A percentile compares a stretch with the other conserved stretches of the same genome.
These are phyloP conservation scores for Dothistroma septosporum DNA, from an alignment of 2,329 filamentous ascomycete genomes.

Conservation along the genomic window DNA sequence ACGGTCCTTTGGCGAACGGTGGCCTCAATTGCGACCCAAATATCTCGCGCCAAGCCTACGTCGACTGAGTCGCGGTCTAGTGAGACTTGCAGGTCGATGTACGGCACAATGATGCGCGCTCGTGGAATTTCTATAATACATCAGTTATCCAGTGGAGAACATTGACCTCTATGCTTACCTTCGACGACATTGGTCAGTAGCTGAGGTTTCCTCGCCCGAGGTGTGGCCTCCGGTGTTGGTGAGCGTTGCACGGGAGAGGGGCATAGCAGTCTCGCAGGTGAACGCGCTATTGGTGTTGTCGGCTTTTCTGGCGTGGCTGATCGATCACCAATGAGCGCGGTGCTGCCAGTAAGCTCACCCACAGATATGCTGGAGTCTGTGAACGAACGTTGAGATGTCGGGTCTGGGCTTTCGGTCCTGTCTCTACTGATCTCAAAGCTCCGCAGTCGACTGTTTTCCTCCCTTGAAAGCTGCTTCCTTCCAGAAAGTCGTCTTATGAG, in stretches of 20 bases:
- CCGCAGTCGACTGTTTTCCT: conserved; percentile 22
- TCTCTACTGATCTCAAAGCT: conserved; percentile 31
- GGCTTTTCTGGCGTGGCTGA: not conserved
- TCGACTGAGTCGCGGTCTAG: conserved; percentile 26
- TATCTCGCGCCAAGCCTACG: conserved; percentile 19
- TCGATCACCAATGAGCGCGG: conserved; percentile 11
- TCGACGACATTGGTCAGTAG: not conserved
- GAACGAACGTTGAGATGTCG: conserved; percentile 22
- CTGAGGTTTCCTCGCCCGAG: conserved; percentile 9
- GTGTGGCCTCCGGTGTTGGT: conserved; percentile 19
- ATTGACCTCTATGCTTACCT: not conserved
- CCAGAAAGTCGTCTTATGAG: conserved; percentile 31
- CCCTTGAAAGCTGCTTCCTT: conserved; percentile 23
- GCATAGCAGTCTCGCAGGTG: conserved; percentile 12
- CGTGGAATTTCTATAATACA: not conserved
- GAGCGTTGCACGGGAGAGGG: conserved; percentile 12
- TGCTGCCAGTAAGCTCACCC: conserved; percentile 16
- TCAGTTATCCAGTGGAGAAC: not conserved
- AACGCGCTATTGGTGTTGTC: conserved; percentile 4
- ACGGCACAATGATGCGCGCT: conserved; percentile 18
- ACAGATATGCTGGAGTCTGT: conserved; percentile 30
- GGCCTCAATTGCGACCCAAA: conserved; percentile 32
- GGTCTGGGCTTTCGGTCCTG: conserved; percentile 24
- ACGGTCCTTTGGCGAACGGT: conserved; percentile 23
- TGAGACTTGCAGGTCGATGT: conserved; percentile 25